Percentiles rank a stretch among this genome's conserved stretches.
These are phyloP conservation scores for Viridothelium virens DNA, from an alignment of 495 filamentous ascomycete genomes.

Conservation along the genomic window DNA sequence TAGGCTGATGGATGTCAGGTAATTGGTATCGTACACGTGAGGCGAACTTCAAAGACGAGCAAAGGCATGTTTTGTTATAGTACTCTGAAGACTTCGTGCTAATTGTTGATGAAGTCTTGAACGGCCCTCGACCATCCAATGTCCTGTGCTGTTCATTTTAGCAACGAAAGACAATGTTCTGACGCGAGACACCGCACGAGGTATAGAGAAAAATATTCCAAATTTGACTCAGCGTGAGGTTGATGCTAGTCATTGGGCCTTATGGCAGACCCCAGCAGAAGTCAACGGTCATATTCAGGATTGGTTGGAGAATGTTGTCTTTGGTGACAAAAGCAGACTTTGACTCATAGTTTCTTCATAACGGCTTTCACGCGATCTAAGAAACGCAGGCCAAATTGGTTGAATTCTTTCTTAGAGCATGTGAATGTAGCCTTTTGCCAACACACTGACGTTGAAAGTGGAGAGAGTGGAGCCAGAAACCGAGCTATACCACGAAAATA, in stretches of 20 bases:
- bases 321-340: conserved; percentile 33
- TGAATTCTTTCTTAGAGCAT: too few relatives aligned
- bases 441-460: neutral
- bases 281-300: conserved; percentile 35
- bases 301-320: conserved; percentile 35
- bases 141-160: conserved; percentile 67
- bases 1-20: conserved; percentile 34
- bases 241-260: conserved; percentile 37
- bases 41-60: conserved; percentile 71
- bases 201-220: conserved; percentile 59
- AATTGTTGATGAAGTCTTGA: conserved; percentile 18
- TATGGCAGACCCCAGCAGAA: conserved; percentile 34
- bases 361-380: neutral
- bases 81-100: neutral
- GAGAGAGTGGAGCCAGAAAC: neutral
- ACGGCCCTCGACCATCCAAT: conserved; percentile 39
- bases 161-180: conserved; percentile 58
- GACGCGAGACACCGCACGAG: conserved; percentile 54
- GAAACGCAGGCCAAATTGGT: too few relatives aligned
- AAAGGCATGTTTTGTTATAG: neutral
- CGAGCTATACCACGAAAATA: neutral
- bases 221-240: conserved; percentile 44
- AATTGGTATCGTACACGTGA: conserved; percentile 74
- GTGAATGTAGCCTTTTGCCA: neutral
- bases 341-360: conserved; percentile 14